A percentile compares a stretch with the other conserved stretches of the same genome.
Conservation (phyloP, 148 eudicot species). For the Camellia japonica region DNA sequence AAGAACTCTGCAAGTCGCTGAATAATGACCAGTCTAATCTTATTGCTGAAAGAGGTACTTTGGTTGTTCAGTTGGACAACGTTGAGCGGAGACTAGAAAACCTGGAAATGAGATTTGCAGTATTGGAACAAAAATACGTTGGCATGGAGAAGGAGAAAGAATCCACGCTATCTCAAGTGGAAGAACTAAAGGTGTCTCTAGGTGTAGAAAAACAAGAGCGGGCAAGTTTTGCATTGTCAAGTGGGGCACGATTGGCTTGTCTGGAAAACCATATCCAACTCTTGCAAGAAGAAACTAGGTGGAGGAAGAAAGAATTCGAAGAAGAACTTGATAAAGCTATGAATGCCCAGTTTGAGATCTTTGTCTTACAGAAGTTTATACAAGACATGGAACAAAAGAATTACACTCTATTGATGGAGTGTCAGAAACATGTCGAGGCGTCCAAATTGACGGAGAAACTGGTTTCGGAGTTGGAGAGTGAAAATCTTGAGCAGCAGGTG, state of each 20-base stretch:
- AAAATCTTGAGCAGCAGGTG: constrained; percentile 85
- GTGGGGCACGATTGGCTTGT: constrained; percentile 56
- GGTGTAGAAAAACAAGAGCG: constrained; percentile 67
- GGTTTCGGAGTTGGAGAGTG: constrained; percentile 82
- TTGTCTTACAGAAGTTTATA: constrained; percentile 75
- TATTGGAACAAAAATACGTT: constrained; percentile 61
- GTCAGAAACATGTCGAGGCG: constrained; percentile 76
- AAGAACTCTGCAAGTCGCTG: constrained; percentile 68
- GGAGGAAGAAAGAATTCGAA: constrained; percentile 70
- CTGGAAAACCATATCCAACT: constrained; percentile 60
- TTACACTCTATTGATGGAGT: constrained; percentile 51
- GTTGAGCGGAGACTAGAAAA: constrained; percentile 63
- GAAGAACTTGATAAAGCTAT: constrained; percentile 81
- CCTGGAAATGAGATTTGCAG: constrained; percentile 60
- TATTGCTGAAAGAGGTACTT: constrained; percentile 49
- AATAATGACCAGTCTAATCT: constrained; percentile 64
- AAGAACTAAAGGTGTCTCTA: constrained; percentile 56
- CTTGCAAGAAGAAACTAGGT: constrained; percentile 63
- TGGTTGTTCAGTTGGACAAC: constrained; percentile 59
- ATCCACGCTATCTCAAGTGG: constrained; percentile 47
- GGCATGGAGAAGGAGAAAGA: constrained; percentile 71
- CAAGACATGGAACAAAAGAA: constrained; percentile 93
- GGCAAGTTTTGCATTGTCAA: constrained; percentile 34
- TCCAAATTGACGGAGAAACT: constrained; percentile 65
- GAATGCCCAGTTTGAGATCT: constrained; percentile 84